Conservation (phyloP, 768 basidiomycete species). For the Trametes sanguinea region DNA sequence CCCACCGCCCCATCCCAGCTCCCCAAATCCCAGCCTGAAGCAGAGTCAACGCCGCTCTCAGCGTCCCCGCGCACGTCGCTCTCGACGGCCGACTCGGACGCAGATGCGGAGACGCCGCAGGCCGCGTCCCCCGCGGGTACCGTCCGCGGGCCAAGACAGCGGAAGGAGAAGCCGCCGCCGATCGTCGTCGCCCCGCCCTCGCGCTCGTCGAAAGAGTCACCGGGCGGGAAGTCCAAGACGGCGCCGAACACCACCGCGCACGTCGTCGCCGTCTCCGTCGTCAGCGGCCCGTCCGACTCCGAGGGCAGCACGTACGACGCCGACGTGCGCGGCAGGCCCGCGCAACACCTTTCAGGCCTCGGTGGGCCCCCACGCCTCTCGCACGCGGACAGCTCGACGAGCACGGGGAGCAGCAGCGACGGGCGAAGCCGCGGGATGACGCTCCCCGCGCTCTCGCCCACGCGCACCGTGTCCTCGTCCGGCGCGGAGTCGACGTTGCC, state of each 20-base stretch:
- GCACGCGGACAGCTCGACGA: constrained; percentile 5
- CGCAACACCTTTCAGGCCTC: too few relatives aligned
- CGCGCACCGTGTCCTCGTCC: constrained; percentile 26
- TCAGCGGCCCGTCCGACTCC: too few relatives aligned
- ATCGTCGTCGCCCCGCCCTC: constrained; percentile 16
- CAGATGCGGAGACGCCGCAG: background rate
- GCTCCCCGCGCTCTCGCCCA: constrained; percentile 31
- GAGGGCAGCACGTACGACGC: too few relatives aligned
- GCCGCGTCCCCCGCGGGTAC: constrained; percentile 13
- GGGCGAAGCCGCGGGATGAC: constrained; percentile 6
- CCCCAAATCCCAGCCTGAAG: background rate
- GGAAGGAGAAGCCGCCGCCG: constrained; percentile 25
- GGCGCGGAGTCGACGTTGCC: constrained; percentile 24
- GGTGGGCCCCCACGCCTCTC: constrained; percentile 12
- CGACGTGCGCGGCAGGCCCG: too few relatives aligned
- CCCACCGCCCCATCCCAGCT: background rate
- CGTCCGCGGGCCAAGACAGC: constrained; percentile 1
- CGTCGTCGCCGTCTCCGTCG: too few relatives aligned
- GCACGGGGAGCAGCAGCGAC: background rate
- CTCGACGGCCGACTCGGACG: background rate
- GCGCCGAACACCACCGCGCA: too few relatives aligned
- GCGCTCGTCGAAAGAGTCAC: constrained; percentile 3
- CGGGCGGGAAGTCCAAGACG: too few relatives aligned
- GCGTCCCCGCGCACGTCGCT: background rate
- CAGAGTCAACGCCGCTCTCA: background rate